Percentiles rank a stretch among this genome's conserved stretches.
Evolutionary conservation across 768 basidiomycete species (phyloP).

Genomic region (Lentinus brumalis): DNA sequence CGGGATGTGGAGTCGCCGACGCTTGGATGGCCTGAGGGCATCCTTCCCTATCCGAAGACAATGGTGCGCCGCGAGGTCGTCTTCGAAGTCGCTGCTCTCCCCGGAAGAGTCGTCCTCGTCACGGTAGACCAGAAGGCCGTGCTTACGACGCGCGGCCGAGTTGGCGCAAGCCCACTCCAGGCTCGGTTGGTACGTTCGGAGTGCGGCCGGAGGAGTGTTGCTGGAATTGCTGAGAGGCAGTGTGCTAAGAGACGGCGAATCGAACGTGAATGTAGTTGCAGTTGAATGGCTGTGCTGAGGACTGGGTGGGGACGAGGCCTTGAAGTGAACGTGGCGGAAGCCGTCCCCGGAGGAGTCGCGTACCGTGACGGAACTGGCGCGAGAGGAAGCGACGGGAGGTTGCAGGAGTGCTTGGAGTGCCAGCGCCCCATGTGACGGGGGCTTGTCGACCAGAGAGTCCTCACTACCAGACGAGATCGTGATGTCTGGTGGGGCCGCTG

Average conservation of each 20-base stretch:
- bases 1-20: conserved; percentile 10
- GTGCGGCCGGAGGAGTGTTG: not conserved
- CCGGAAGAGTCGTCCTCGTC: conserved; percentile 23
- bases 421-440: too few relatives aligned
- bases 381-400: too few relatives aligned
- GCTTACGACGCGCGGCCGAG: conserved; percentile 39
- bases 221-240: not conserved
- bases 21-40: conserved; percentile 1
- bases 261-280: too few relatives aligned
- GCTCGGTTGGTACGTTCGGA: conserved; percentile 24
- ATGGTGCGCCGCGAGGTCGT: not conserved
- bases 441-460: too few relatives aligned
- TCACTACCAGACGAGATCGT: too few relatives aligned
- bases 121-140: conserved; percentile 15
- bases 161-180: conserved; percentile 51
- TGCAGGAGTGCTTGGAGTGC: too few relatives aligned
- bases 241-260: not conserved
- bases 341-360: too few relatives aligned
- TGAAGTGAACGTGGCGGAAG: too few relatives aligned
- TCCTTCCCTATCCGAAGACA: not conserved
- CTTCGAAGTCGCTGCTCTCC: conserved; percentile 9
- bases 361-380: too few relatives aligned
- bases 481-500: too few relatives aligned
- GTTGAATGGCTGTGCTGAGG: too few relatives aligned
- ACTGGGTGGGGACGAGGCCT: too few relatives aligned